phyloP scores from a whole-genome alignment of 768 basidiomycete species.

The Boletus insuetus region DNA sequence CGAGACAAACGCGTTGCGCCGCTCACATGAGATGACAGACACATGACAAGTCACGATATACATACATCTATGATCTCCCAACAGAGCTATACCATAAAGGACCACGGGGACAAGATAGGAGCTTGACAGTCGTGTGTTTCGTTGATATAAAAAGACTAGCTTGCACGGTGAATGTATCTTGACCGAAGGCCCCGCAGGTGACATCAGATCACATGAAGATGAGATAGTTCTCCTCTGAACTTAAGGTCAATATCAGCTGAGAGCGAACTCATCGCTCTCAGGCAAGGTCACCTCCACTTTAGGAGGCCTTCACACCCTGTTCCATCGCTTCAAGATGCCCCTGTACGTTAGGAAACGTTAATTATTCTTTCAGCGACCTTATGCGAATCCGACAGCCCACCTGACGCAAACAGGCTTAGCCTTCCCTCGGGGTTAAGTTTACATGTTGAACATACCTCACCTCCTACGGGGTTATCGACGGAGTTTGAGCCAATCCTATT shows the following conservation, averaged over 20 bases:
- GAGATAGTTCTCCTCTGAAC: neutral
- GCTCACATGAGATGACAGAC: slow-evolving; percentile 1
- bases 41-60: neutral
- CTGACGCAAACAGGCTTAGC: slow-evolving; percentile 1
- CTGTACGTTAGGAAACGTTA: neutral
- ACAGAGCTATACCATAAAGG: neutral
- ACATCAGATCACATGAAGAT: neutral
- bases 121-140: neutral
- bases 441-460: neutral
- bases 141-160: neutral
- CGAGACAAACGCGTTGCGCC: slow-evolving; percentile 5
- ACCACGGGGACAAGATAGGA: neutral
- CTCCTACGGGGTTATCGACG: neutral
- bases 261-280: neutral
- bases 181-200: neutral
- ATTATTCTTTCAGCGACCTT: neutral
- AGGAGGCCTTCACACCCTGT: neutral
- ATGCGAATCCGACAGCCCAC: slow-evolving; percentile 1
- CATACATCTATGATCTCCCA: neutral
- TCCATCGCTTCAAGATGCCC: neutral
- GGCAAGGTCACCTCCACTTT: neutral
- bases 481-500: slow-evolving; percentile 1
- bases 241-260: neutral
- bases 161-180: neutral
- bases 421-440: slow-evolving; percentile 4